phyloP scores from a whole-genome alignment of 352 stramenopile genomes.

The Pythium coloratum region DNA sequence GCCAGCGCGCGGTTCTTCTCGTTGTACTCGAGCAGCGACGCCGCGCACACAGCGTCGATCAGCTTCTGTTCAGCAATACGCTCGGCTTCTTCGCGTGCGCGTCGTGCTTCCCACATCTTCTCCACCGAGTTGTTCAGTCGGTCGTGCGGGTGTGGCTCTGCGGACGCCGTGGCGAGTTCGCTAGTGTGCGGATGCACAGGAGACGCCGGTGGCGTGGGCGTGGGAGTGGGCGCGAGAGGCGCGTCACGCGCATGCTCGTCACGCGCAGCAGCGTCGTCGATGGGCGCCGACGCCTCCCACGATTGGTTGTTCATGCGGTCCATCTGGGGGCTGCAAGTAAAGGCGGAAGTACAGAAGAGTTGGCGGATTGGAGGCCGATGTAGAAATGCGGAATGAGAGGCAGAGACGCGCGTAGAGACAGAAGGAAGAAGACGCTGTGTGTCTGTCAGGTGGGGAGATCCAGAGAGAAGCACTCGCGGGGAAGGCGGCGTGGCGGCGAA shows the following conservation, averaged over 20 bases:
- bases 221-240: constrained; percentile 10
- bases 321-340: constrained; percentile 6
- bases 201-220: constrained; percentile 12
- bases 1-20: constrained; percentile 64
- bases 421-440: not conserved
- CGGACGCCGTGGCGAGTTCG: not conserved
- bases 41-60: constrained; percentile 74
- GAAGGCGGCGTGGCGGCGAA: not conserved
- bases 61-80: constrained; percentile 69
- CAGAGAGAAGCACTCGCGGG: not conserved
- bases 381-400: not conserved
- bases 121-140: constrained; percentile 42
- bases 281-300: constrained; percentile 25
- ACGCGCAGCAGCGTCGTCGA: constrained; percentile 15
- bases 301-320: constrained; percentile 19
- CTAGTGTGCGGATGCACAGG: not conserved
- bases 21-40: constrained; percentile 74
- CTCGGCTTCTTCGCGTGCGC: constrained; percentile 49
- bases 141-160: constrained; percentile 5
- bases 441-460: not conserved
- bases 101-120: constrained; percentile 66
- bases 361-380: not conserved
- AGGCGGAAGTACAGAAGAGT: not conserved
- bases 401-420: not conserved
- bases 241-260: constrained; percentile 3